Base-by-base conservation (phyloP, 164 flowering plant genomes). In the Chloranthus sessilifolius region DNA sequence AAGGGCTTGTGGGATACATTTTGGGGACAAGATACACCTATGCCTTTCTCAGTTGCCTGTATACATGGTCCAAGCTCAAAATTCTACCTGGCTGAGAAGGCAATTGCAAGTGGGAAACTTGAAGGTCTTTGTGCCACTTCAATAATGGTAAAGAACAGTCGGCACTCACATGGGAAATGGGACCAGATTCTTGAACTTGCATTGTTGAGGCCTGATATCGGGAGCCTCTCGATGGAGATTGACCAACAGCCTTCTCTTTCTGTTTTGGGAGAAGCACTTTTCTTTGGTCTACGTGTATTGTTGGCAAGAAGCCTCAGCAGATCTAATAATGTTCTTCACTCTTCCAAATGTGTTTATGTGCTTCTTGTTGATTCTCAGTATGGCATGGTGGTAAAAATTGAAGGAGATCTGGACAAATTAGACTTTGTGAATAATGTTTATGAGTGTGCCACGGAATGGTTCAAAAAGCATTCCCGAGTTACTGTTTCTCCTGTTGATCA, bases 1-100 rank as follows among this genome's bases (percentile, higher is more conserved):
- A 85, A 78, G 61, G 83, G 96, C 53, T 74, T 90, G 73, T 90
- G 98, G 98, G 95, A 83, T 43, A 72, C 96, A 36, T 90, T 90
- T 72, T 90, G 98, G 98, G 74, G 77, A 52, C 72, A 76, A 41
- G 81, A 69, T 43, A 82, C 59, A 37, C 70, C 77, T 14, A 59
- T 82, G 71, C 97, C 97, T 58, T 90, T 90, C 63, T 72, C 75
- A 29, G 80, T 81, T 45, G 74, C 83, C 4, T 82, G 83, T 62
- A 47, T 83, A n/a, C 69, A 76, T 43, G 48, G 69, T 24, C 52
- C 54, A 27, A 79, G 64, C 64, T 66, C 79, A 44, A 83, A 79
- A 65, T 89, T 89, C 47, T 83, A 77, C 67, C 81, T 72, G 43
- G 97, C 92, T 56, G 97, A 89, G 64, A 77, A 82, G 53, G 88